Percentiles rank a stretch among this genome's conserved stretches.
phyloP scores from a whole-genome alignment of 148 eudicot species.

The Camellia granthamiana region DNA sequence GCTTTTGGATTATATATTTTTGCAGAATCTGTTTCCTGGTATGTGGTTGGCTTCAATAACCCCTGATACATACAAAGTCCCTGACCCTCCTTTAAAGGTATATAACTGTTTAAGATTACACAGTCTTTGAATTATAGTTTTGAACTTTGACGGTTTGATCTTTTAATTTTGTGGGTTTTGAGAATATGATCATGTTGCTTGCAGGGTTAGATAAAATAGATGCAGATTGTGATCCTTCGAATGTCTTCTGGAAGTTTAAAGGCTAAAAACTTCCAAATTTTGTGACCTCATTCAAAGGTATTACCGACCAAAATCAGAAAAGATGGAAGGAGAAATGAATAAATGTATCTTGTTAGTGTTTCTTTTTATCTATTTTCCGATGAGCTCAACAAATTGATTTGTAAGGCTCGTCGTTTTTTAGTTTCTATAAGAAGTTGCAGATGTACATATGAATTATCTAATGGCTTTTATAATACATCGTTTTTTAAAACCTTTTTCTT shows the following conservation, averaged over 20 bases:
- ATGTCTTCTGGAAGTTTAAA: conserved; percentile 19
- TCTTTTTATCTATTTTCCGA: conserved; percentile 9
- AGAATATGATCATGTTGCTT: conserved; percentile 6
- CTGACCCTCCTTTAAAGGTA: conserved; percentile 17
- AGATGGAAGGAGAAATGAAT: conserved; percentile 20
- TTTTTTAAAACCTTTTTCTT: not conserved
- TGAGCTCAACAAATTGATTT: conserved; percentile 1
- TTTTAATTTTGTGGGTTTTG: not conserved
- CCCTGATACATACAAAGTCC: conserved; percentile 37
- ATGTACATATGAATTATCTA: conserved; percentile 22
- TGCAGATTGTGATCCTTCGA: conserved; percentile 12
- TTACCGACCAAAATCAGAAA: conserved; percentile 20
- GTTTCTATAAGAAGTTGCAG: conserved; percentile 20
- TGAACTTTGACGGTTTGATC: not conserved
- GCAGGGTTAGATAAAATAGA: conserved; percentile 25
- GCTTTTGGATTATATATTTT: not conserved
- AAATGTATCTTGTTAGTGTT: not conserved
- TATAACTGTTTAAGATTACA: no score
- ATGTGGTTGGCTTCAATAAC: conserved; percentile 31
- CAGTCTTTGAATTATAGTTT: not conserved
- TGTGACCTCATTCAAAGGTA: conserved; percentile 23
- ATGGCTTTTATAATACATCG: not conserved
- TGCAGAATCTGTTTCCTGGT: conserved; percentile 44
- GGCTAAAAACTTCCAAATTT: conserved; percentile 19
- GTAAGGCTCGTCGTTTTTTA: conserved; percentile 8